Conservation (phyloP, 208 protist species). For the Trypanosoma vivax region DNA sequence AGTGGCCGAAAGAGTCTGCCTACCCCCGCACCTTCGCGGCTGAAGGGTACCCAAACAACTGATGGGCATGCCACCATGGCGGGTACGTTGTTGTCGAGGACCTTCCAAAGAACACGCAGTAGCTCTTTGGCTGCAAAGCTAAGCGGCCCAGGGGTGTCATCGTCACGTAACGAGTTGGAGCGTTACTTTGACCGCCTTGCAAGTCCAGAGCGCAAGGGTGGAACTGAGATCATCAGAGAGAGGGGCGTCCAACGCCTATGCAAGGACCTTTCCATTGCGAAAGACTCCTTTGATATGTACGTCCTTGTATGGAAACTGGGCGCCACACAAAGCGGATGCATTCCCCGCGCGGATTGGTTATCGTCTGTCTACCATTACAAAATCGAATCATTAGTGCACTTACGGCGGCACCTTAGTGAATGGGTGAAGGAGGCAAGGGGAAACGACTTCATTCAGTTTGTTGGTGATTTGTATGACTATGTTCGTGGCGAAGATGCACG, state of each 20-base stretch:
- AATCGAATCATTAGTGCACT: slow-evolving; percentile 38
- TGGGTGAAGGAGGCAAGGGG: slow-evolving; percentile 45
- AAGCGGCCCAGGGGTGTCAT: too few species aligned
- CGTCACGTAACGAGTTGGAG: slow-evolving; percentile 70
- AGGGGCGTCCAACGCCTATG: slow-evolving; percentile 60
- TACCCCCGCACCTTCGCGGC: too few species aligned
- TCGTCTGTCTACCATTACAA: slow-evolving; percentile 46
- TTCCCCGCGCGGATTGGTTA: slow-evolving; percentile 70
- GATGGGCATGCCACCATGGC: too few species aligned
- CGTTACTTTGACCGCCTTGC: slow-evolving; percentile 43
- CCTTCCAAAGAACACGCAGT: too few species aligned
- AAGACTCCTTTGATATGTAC: slow-evolving; percentile 48
- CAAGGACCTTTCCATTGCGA: slow-evolving; percentile 34
- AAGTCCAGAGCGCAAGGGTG: slow-evolving; percentile 31
- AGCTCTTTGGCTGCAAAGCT: too few species aligned
- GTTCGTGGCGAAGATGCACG: slow-evolving; percentile 72
- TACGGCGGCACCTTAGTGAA: slow-evolving; percentile 32
- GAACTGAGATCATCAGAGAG: slow-evolving; percentile 36
- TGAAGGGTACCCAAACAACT: too few species aligned
- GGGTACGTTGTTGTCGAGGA: too few species aligned
- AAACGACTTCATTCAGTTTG: slow-evolving; percentile 54
- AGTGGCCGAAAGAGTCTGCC: too few species aligned
- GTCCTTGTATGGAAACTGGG: slow-evolving; percentile 75
- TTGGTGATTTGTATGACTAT: slow-evolving; percentile 83
- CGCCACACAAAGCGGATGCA: slow-evolving; percentile 30